phyloP scores from a whole-genome alignment of 352 stramenopile species.

The Phytopythium cucurbitacearum region DNA sequence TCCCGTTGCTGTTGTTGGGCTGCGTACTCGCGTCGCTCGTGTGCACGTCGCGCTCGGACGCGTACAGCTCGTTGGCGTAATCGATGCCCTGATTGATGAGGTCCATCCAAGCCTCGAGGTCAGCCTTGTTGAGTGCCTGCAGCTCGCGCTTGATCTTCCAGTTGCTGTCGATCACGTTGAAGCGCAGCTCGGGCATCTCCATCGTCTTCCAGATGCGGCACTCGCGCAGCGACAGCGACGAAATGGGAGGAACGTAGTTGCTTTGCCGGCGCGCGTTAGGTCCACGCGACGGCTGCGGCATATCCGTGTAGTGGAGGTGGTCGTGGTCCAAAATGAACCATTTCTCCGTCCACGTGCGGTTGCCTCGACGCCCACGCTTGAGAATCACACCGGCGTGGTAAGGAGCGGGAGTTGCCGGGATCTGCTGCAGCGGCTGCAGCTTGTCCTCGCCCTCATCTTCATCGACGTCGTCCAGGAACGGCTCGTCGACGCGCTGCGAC shows the following conservation, averaged over 20 bases:
- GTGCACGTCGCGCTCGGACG: conserved; percentile 18
- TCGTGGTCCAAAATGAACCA: conserved; percentile 66
- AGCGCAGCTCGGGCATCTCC: conserved; percentile 79
- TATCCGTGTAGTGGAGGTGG: conserved; percentile 69
- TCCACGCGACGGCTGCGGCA: conserved; percentile 16
- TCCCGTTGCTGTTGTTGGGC: conserved; percentile 29
- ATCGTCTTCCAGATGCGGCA: conserved; percentile 86
- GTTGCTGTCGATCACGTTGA: conserved; percentile 69
- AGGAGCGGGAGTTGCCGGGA: conserved; percentile 28
- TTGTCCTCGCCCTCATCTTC: conserved; percentile 17
- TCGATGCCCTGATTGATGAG: conserved; percentile 75
- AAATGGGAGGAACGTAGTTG: conserved; percentile 33
- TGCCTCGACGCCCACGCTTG: conserved; percentile 70
- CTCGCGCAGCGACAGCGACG: conserved; percentile 56
- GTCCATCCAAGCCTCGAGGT: conserved; percentile 70
- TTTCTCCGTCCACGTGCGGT: conserved; percentile 66
- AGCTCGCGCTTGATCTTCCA: conserved; percentile 86
- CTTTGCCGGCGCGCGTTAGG: conserved; percentile 1
- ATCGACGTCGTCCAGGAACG: conserved; percentile 28
- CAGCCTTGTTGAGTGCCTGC: conserved; percentile 46
- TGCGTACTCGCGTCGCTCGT: conserved; percentile 12
- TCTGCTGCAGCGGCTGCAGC: conserved; percentile 9
- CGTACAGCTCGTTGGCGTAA: conserved; percentile 55
- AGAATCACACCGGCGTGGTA: conserved; percentile 56
- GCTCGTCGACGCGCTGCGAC: conserved; percentile 25